phyloP scores from a whole-genome alignment of 129 eudicot genomes.

The Ambrosia trifida region DNA sequence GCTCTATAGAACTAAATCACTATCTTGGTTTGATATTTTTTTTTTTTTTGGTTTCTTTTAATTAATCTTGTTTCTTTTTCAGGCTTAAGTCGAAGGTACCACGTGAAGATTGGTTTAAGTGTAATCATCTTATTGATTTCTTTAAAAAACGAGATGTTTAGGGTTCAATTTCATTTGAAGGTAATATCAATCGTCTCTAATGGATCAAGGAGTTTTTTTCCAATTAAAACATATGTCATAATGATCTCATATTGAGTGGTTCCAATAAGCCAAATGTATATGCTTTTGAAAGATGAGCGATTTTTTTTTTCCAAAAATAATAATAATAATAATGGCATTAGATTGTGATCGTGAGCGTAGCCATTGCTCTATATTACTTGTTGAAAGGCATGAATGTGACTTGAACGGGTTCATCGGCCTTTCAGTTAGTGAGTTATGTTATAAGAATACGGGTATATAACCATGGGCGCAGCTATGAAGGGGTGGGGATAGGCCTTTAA shows the following conservation, averaged over 20 bases:
- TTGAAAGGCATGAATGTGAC: too few relatives aligned
- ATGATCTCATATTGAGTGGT: neutral
- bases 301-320: neutral
- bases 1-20: constrained; percentile 23
- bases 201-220: neutral
- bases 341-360: neutral
- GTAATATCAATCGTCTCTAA: neutral
- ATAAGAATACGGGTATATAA: neutral
- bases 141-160: neutral
- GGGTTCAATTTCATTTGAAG: neutral
- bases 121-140: neutral
- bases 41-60: neutral
- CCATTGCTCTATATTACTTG: too few relatives aligned
- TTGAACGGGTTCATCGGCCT: too few relatives aligned
- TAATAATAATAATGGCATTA: neutral
- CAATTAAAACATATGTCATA: neutral
- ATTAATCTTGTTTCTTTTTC: constrained; percentile 12
- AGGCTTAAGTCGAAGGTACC: neutral
- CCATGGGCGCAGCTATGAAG: too few relatives aligned
- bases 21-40: constrained; percentile 26
- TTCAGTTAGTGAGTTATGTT: too few relatives aligned
- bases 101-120: neutral
- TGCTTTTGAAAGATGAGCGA: neutral
- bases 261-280: constrained; percentile 3
- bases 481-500: too few relatives aligned